These are phyloP conservation scores for Dictyostelium intermedium DNA, from an alignment of 78 protist species.

Conservation along the genomic window DNA sequence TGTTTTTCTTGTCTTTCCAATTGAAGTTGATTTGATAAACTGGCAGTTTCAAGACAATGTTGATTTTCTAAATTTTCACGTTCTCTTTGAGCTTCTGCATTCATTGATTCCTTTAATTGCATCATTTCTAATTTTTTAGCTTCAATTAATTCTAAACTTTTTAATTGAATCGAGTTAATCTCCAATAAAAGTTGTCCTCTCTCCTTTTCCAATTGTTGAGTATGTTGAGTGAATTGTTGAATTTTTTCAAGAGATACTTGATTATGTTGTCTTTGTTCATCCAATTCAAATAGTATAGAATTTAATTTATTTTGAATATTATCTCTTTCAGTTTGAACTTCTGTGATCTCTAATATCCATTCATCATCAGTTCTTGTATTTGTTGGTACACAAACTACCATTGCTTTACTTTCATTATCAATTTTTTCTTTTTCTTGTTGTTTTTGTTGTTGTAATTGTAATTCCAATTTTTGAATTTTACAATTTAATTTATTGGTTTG, in stretches of 20 bases:
- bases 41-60: background rate
- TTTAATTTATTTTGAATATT: constrained; percentile 8
- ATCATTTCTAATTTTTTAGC: background rate
- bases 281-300: background rate
- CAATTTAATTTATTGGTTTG: background rate
- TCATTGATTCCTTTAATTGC: background rate
- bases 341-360: constrained; percentile 24
- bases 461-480: constrained; percentile 1
- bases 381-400: background rate
- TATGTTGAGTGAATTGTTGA: background rate
- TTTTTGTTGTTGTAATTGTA: background rate
- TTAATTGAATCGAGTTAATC: background rate
- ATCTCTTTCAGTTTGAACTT: constrained; percentile 23
- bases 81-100: constrained; percentile 16
- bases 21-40: background rate
- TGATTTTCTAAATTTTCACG: background rate
- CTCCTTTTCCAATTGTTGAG: background rate
- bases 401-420: background rate
- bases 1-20: constrained; percentile 47
- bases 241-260: background rate
- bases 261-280: background rate
- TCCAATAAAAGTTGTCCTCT: background rate
- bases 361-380: constrained; percentile 15
- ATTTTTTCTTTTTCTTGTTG: background rate
- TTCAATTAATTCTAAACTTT: background rate